These are phyloP conservation scores for Actinidia polygama DNA, from an alignment of 179 eudicot genomes.

Conservation along the genomic window DNA sequence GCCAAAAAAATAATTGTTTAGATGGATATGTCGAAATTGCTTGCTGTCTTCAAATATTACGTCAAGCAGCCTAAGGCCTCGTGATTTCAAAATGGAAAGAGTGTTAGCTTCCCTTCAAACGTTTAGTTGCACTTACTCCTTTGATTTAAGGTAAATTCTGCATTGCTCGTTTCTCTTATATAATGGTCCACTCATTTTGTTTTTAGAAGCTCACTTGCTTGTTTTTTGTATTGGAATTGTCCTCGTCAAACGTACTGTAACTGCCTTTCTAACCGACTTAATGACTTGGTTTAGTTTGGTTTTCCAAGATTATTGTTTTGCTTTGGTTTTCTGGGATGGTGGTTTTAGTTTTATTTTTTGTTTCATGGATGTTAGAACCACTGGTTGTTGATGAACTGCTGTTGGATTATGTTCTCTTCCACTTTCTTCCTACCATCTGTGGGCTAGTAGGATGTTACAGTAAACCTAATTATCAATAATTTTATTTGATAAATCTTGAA, in stretches of 20 bases:
- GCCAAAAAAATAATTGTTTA: slow-evolving; percentile 23
- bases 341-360: background rate
- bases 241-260: background rate
- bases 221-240: slow-evolving; percentile 1
- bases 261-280: background rate
- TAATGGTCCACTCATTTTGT: background rate
- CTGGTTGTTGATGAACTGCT: background rate
- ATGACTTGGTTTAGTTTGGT: background rate
- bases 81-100: slow-evolving; percentile 92
- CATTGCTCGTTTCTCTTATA: background rate
- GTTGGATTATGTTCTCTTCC: background rate
- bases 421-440: background rate
- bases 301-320: background rate
- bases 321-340: background rate
- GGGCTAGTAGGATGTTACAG: background rate
- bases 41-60: slow-evolving; percentile 76
- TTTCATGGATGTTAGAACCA: background rate
- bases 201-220: background rate
- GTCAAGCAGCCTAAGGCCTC: slow-evolving; percentile 83
- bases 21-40: slow-evolving; percentile 92
- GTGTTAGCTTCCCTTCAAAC: slow-evolving; percentile 73
- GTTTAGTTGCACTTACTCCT: slow-evolving; percentile 72
- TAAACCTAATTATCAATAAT: background rate
- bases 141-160: slow-evolving; percentile 65
- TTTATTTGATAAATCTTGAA: background rate